Percentiles rank a stretch among this genome's conserved stretches.
These are phyloP conservation scores for Suhomyces kunorum DNA, from an alignment of 1,139 yeast genomes.

Conservation along the genomic window DNA sequence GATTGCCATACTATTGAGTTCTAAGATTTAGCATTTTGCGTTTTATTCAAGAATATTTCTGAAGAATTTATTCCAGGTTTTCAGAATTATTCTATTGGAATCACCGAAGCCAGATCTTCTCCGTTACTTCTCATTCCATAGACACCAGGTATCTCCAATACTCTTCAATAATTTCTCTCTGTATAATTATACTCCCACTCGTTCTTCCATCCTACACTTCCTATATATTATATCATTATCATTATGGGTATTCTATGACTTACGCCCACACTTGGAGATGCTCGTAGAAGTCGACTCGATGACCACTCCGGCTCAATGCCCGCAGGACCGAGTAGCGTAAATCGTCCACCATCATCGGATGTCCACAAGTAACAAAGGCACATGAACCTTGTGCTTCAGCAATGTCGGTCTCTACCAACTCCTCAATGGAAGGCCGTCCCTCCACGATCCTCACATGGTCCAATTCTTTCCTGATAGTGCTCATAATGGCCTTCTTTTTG, in stretches of 20 bases:
- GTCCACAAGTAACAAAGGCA: conserved; percentile 55
- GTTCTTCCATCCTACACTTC: too few species aligned
- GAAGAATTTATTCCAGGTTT: too few species aligned
- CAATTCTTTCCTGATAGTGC: conserved; percentile 15
- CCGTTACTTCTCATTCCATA: too few species aligned
- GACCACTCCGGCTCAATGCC: conserved; percentile 26
- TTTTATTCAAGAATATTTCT: too few species aligned
- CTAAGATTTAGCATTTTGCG: too few species aligned
- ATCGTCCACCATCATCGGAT: conserved; percentile 53
- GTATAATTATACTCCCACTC: not conserved
- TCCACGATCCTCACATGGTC: conserved; percentile 29
- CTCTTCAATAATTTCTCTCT: too few species aligned
- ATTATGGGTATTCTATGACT: too few species aligned
- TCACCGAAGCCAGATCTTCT: too few species aligned
- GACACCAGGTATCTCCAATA: too few species aligned
- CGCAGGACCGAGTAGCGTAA: conserved; percentile 40
- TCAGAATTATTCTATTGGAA: too few species aligned
- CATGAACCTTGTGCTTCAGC: conserved; percentile 34
- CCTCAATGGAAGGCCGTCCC: conserved; percentile 37
- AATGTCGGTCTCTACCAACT: conserved; percentile 29
- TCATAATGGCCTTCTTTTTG: not conserved
- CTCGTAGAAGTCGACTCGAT: conserved; percentile 51
- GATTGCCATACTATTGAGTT: too few species aligned
- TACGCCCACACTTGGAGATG: conserved; percentile 33
- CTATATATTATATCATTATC: too few species aligned